Evolutionary conservation across 257 asterid genomes (phyloP), one percentile per base, ranked within the genome.

Genomic region (Solanum neorickii): DNA sequence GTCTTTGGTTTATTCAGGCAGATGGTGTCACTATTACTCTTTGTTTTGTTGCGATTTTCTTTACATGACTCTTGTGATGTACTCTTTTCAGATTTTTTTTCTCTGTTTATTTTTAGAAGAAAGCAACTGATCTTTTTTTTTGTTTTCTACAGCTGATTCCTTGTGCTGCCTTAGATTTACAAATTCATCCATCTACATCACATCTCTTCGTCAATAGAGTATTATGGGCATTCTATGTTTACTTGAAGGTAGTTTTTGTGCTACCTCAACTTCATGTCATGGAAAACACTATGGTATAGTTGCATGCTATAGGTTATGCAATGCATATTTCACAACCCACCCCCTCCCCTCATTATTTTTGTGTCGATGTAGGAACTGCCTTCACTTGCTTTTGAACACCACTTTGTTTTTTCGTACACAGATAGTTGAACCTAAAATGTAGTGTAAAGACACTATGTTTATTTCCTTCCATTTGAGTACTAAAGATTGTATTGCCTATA

Each of bases 181-280:
- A 91, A 49, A 89, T 91, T 86, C 91, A 91, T 80, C 94, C 94
- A 80, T 86, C 91, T 44, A 92, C 93, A 21, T 89, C 94, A 47
- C 93, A 92, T 87, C 82, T 91, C 87, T 74, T 87, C 44, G 20
- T 91, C 27, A 91, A 92, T 65, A 87, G 93, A 84, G 87, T 92
- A 74, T 88, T 88, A 31, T 91, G 94, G 94, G 93, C 92, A 6
- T 92, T 92, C 85, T 89, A 92, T 86, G 93, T 92, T 20, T 92
- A 88, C 87, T 88, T 92, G 74, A 93, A 92, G 89, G 93, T 92
- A 59, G 94, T 92, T 56, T 92, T 91, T 87, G 93, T 92, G 70
- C 84, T 92, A 39, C 94, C 94, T 83, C 94, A 92, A 69, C 88
- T 92, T 87, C 90, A 91, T 41, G 93, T 92, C 68, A 92, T 92